These are phyloP conservation scores for Straminergon stramineum DNA, from an alignment of 225 moss, liverwort and hornwort species.

Conservation along the genomic window DNA sequence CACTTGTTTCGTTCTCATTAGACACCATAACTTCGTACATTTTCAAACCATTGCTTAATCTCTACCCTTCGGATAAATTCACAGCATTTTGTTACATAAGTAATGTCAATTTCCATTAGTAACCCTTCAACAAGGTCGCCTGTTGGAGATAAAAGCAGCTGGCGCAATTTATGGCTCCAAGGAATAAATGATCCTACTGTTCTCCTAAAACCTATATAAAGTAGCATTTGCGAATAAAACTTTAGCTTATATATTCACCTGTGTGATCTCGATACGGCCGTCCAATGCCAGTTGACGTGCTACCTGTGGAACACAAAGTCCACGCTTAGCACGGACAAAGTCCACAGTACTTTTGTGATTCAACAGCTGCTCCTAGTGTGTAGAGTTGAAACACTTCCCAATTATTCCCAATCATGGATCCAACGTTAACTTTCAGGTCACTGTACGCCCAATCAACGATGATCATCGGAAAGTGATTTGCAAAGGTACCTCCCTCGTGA, in stretches of 20 bases:
- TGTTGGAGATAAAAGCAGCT: background rate
- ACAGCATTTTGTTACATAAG: background rate
- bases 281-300: slow-evolving; percentile 45
- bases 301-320: slow-evolving; percentile 23
- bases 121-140: background rate
- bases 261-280: slow-evolving; percentile 46
- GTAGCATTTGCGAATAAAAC: background rate
- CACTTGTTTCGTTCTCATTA: background rate
- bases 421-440: background rate
- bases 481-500: slow-evolving; percentile 38
- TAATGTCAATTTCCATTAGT: background rate
- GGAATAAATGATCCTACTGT: background rate
- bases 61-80: background rate
- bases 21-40: background rate
- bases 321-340: background rate
- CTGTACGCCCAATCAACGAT: background rate
- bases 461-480: background rate
- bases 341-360: background rate
- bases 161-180: background rate
- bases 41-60: background rate
- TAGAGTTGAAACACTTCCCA: background rate
- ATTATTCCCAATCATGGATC: background rate
- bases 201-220: background rate
- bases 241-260: slow-evolving; percentile 23
- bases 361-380: background rate